Base-by-base conservation (phyloP, 2,329 filamentous ascomycete genomes). In the Colletotrichum graminicola region DNA sequence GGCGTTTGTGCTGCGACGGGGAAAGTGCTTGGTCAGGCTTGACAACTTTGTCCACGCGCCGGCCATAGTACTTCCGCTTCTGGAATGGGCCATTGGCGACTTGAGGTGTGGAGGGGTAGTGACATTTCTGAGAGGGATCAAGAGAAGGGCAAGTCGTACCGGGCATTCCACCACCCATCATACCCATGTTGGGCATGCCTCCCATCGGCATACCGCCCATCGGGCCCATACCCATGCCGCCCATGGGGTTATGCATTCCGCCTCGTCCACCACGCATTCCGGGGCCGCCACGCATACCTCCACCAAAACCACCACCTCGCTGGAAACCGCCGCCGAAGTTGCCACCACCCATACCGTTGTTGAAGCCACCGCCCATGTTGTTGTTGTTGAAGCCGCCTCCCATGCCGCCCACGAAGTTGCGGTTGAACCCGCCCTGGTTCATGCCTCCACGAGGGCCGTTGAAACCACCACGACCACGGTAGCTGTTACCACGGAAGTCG, bases 181-280 rank as follows among this genome's bases (percentile, higher is more conserved):
- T 80, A 34, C 84, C 86, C 83, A 89, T 89, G 71, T 72, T 74
- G 23, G 71, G 71, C 81, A 87, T 86, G 12, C 85, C 86, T 23
- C 85, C 87, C 88, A 92, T 85, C 73, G 82, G 84, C 73, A 79
- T 89, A 59, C 83, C 84, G 52, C 83, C 87, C 83, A 86, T 83
- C 4, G 79, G 79, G 73, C 80, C 76, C 80, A 78, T 77, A 8
- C 73, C 78, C 71, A 86, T 86, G 62, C 83, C 87, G 78, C 82
- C 87, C 81, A 86, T 87, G 67, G 86, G 88, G 55, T 71, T 72
- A 73, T 88, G 86, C 83, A 84, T 84, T 36, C 79, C 80, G 26
- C 80, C 81, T 41, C 78, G 60, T 74, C 79, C 80, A 80, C 83
- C 76, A 21, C 71, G 64, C 67, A 74, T 74, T 21, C 84, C 84